Evolutionary conservation across 2,329 filamentous ascomycete genomes (phyloP).

Genomic region (Pseudovirgaria hyperparasitica): DNA sequence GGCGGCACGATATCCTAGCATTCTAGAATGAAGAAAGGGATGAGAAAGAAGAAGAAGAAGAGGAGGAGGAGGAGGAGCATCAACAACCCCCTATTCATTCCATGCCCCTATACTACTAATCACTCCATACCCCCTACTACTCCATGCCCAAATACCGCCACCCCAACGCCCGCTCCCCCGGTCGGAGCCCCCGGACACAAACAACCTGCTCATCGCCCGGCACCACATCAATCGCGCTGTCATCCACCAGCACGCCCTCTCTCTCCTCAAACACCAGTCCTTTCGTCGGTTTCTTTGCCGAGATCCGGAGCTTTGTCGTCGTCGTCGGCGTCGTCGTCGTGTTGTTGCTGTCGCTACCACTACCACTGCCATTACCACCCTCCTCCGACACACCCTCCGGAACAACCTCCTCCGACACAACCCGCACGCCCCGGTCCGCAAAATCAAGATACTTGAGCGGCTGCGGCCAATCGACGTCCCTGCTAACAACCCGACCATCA

Average conservation of each 20-base stretch:
- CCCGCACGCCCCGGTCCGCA: slow-evolving; percentile 35
- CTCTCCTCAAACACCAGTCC: slow-evolving; percentile 48
- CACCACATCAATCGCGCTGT: slow-evolving; percentile 45
- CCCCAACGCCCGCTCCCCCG: slow-evolving; percentile 24
- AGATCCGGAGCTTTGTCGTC: slow-evolving; percentile 26
- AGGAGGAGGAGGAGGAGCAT: too few relatives aligned
- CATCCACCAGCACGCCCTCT: slow-evolving; percentile 39
- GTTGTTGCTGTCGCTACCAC: too few relatives aligned
- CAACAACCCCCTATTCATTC: too few relatives aligned
- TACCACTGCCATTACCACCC: slow-evolving; percentile 1
- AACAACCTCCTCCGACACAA: slow-evolving; percentile 19
- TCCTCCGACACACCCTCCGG: too few relatives aligned
- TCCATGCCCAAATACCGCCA: slow-evolving; percentile 33
- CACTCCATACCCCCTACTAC: too few relatives aligned
- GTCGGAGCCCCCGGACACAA: slow-evolving; percentile 27
- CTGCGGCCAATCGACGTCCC: slow-evolving; percentile 49
- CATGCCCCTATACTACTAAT: too few relatives aligned
- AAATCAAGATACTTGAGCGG: slow-evolving; percentile 47
- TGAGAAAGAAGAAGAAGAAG: too few relatives aligned
- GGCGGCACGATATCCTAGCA: too few relatives aligned
- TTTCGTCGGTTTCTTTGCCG: slow-evolving; percentile 40
- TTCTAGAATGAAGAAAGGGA: too few relatives aligned
- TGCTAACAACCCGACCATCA: slow-evolving; percentile 35
- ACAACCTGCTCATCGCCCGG: slow-evolving; percentile 44
- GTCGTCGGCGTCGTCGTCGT: too few relatives aligned